Base-by-base conservation (phyloP, 768 basidiomycete species). In the Boletus rubroflammeus region DNA sequence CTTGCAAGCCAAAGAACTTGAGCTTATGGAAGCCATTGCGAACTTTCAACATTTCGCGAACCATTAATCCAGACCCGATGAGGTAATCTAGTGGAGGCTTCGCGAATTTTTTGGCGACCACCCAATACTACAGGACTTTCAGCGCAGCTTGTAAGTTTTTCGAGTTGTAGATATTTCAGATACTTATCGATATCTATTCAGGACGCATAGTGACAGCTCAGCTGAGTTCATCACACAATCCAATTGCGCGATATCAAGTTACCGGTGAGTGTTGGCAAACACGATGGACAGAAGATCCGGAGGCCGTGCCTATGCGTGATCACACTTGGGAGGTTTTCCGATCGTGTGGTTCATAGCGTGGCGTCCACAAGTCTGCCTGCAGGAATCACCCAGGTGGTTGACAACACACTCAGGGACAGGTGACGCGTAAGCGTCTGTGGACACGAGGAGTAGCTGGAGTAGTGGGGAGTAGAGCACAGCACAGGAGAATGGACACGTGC, bases 361-460 rank as follows among this genome's bases (percentile, higher is more conserved):
- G 51, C 43, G n/a, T 50, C 58, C 59, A 57, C 55, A 56, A 64
- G 65, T 55, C 48, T 64, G 62, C 63, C 56, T 65, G 63, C 65
- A 64, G 65, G 63, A 54, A 23, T 53, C 46, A 26, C 50, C 43
- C 14, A 50, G 44, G 55, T 54, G 47, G 52, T 54, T n/a, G 49
- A 36, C 44, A 34, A 56, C 31, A 40, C 54, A n/a, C n/a, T n/a
- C n/a, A n/a, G n/a, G n/a, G n/a, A n/a, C n/a, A n/a, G n/a, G n/a
- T n/a, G n/a, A n/a, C n/a, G n/a, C n/a, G n/a, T n/a, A n/a, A n/a
- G n/a, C n/a, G n/a, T n/a, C n/a, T n/a, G n/a, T n/a, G n/a, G n/a
- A n/a, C n/a, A n/a, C 52, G 65, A 63, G 63, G 51, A 54, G 56
- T 40, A 49, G 50, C 34, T 41, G 28, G 40, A 50, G 55, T 42